Conservation (phyloP, 2,329 filamentous ascomycete species). For the Cordyceps pruinosa region DNA sequence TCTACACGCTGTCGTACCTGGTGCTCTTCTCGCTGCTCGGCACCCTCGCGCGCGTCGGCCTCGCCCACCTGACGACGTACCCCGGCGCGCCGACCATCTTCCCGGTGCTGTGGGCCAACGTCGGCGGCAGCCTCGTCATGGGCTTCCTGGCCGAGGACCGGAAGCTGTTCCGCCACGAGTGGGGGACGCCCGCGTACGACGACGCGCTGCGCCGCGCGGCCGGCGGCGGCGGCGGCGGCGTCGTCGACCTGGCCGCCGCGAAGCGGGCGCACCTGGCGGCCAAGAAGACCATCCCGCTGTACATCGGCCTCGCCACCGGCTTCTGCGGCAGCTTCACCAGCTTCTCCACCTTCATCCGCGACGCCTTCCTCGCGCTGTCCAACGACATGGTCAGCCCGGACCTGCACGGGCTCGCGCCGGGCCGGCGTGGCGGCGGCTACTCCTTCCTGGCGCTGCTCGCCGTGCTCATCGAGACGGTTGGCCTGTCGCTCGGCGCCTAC, state of each 20-base stretch:
- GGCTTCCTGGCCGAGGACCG: constrained; percentile 79
- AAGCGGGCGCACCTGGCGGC: constrained; percentile 53
- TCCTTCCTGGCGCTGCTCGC: constrained; percentile 76
- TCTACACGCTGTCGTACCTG: constrained; percentile 74
- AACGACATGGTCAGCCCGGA: constrained; percentile 53
- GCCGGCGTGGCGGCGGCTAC: constrained; percentile 61
- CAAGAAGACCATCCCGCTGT: constrained; percentile 85
- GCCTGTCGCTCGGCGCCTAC: constrained; percentile 62
- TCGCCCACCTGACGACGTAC: constrained; percentile 74
- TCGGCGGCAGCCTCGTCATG: constrained; percentile 73
- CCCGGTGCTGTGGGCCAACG: constrained; percentile 79
- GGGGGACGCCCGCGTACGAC: constrained; percentile 42
- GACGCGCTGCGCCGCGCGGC: constrained; percentile 26
- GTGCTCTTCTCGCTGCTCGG: constrained; percentile 80
- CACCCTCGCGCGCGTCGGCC: constrained; percentile 72
- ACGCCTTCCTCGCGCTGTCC: constrained; percentile 70
- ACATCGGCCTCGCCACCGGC: constrained; percentile 77
- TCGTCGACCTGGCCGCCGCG: constrained; percentile 33
- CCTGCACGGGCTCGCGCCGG: constrained; percentile 28
- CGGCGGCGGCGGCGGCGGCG: constrained; percentile 4
- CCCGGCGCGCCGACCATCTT: constrained; percentile 69
- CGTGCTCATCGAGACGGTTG: constrained; percentile 65
- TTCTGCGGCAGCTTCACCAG: constrained; percentile 88
- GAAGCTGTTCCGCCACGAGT: constrained; percentile 64
- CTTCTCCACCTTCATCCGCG: constrained; percentile 79